phyloP scores from a whole-genome alignment of 805 yeast genomes.

The Scheffersomyces coipomensis region DNA sequence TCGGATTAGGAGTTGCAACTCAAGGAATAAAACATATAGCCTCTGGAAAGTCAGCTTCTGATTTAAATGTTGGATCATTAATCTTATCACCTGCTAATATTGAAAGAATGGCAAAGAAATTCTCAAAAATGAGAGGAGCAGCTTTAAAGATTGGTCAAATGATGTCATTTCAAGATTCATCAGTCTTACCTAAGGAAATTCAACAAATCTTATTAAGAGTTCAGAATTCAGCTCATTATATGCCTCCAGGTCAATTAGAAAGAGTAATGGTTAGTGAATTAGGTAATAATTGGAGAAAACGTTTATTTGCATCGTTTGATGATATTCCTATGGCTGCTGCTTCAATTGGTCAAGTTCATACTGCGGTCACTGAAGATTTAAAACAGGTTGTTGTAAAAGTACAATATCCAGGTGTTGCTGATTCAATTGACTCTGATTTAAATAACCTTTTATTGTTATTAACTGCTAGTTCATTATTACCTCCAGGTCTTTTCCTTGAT shows the following conservation, averaged over 20 bases:
- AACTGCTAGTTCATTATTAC: slow-evolving; percentile 83
- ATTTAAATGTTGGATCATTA: slow-evolving; percentile 51
- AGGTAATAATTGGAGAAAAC: slow-evolving; percentile 75
- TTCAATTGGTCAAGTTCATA: slow-evolving; percentile 95
- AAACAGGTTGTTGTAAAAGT: slow-evolving; percentile 89
- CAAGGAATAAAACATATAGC: slow-evolving; percentile 74
- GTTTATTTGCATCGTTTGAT: slow-evolving; percentile 68
- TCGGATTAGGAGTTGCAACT: slow-evolving; percentile 79
- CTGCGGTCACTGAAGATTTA: slow-evolving; percentile 65
- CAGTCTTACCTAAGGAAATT: slow-evolving; percentile 80
- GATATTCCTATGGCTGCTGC: slow-evolving; percentile 93
- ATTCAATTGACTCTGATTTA: slow-evolving; percentile 90
- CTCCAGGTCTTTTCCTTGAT: slow-evolving; percentile 89
- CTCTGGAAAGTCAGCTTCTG: slow-evolving; percentile 38
- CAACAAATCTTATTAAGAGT: slow-evolving; percentile 79
- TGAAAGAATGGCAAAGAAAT: slow-evolving; percentile 82
- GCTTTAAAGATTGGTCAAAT: slow-evolving; percentile 97
- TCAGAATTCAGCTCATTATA: slow-evolving; percentile 92
- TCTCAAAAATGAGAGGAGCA: slow-evolving; percentile 97
- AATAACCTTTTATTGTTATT: slow-evolving; percentile 78
- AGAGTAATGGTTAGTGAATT: slow-evolving; percentile 69
- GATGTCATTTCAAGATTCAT: slow-evolving; percentile 90
- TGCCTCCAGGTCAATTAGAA: slow-evolving; percentile 91
- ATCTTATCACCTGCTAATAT: slow-evolving; percentile 80
- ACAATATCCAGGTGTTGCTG: slow-evolving; percentile 96